phyloP scores from a whole-genome alignment of 352 stramenopile species.

The Pythium phragmitis region DNA sequence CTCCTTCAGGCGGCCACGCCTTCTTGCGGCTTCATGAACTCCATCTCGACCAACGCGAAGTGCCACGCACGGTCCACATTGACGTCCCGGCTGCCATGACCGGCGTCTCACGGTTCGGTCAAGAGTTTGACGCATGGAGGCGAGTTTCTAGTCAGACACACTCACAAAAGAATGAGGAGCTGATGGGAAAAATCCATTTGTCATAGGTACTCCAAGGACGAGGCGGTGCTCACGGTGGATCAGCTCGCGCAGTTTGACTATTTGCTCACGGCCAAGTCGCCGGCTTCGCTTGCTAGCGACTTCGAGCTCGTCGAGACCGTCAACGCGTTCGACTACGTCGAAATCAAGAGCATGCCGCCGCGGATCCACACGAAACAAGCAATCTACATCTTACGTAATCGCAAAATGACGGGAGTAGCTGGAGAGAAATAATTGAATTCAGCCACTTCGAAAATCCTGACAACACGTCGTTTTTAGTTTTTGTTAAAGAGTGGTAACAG shows the following conservation, averaged over 20 bases:
- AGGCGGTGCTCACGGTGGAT: constrained; percentile 44
- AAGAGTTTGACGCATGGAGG: constrained; percentile 76
- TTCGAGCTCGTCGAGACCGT: constrained; percentile 57
- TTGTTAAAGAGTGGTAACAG: no score
- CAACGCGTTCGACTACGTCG: constrained; percentile 46
- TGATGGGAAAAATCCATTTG: not conserved
- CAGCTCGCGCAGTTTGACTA: constrained; percentile 61
- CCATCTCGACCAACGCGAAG: constrained; percentile 27
- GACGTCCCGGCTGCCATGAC: constrained; percentile 94
- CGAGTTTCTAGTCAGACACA: constrained; percentile 23
- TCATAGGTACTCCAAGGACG: constrained; percentile 79
- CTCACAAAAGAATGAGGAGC: not conserved
- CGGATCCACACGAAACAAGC: constrained; percentile 49
- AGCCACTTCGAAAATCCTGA: not conserved
- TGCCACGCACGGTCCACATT: constrained; percentile 80
- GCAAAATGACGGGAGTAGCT: not conserved
- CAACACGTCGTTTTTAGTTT: no score
- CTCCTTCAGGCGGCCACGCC: constrained; percentile 52
- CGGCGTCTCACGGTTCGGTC: constrained; percentile 89
- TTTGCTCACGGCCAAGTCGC: constrained; percentile 51
- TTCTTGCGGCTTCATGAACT: constrained; percentile 63
- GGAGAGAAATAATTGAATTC: not conserved
- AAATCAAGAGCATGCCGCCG: constrained; percentile 33
- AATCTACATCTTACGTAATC: constrained; percentile 61
- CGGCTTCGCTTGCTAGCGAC: constrained; percentile 30